A percentile compares a stretch with the other conserved stretches of the same genome.
These are phyloP conservation scores for Codiaeum variegatum DNA, from an alignment of 441 rosid species.

Conservation along the genomic window DNA sequence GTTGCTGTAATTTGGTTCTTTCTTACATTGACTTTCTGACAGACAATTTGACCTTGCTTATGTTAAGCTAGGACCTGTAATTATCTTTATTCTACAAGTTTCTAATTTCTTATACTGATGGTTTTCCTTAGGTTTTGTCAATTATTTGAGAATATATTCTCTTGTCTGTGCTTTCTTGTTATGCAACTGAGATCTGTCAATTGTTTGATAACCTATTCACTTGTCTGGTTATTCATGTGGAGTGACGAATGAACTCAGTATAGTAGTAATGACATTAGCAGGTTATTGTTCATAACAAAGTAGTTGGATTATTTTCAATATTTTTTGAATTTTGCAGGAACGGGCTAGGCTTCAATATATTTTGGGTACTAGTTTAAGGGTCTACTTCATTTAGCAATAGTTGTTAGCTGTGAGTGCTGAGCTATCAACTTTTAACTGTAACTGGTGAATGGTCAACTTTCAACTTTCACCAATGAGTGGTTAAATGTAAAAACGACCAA, in stretches of 20 bases:
- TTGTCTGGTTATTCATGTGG: background rate
- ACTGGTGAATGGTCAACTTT: no score
- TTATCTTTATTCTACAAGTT: background rate
- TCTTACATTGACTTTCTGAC: background rate
- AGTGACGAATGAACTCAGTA: background rate
- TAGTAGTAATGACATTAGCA: background rate
- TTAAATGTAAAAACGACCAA: no score
- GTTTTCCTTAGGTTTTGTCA: background rate
- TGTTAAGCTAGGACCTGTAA: background rate
- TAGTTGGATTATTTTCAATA: background rate
- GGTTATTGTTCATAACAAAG: background rate
- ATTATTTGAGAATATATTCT: background rate
- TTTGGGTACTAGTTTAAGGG: background rate
- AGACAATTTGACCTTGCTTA: background rate
- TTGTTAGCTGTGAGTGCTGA: no score
- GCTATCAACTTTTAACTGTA: no score
- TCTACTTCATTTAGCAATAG: no score
- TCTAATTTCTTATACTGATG: background rate
- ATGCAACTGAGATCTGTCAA: background rate
- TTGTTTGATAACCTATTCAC: background rate
- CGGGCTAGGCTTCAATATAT: background rate
- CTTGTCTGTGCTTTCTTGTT: background rate
- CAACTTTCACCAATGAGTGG: no score
- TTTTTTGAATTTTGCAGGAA: background rate
- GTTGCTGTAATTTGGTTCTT: background rate